Base-by-base conservation (phyloP, 768 basidiomycete species). In the Cystoderma amianthinum region DNA sequence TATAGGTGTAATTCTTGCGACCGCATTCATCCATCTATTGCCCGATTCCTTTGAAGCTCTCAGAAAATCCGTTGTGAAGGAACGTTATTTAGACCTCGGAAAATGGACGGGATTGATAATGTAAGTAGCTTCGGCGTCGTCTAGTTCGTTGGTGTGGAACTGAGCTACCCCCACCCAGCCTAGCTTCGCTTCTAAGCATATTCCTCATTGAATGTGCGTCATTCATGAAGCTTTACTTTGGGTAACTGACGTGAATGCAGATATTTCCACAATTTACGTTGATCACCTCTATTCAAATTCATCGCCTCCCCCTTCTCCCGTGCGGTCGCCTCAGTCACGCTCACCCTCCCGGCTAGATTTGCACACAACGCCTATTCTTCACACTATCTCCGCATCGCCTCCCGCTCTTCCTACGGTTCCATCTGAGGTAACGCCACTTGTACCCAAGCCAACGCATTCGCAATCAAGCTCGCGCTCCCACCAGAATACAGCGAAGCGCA, bases 181-280 rank as follows among this genome's bases (percentile, higher is more conserved):
- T 89, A 12, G 61, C 59, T 18, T 84, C 86, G 0, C 55, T 91
- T 10, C 59, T 90, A 33, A 48, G 67, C 9, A 91, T 91, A 25
- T 91, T 91, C 56, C 58, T 87, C 4, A 62, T 91, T 21, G 88
- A 91, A 76, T 90, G 88, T 83, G 55, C 25, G 83, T 65, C 7
- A 1, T 45, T 21, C 22, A 22, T 5, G 4, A 37, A 20, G 35
- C 38, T 22, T 19, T 36, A 38, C 7, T 4, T 37, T 22, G n/a
- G 23, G 7, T n/a, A 7, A 10, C 11, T 40, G 39, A 25, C 25
- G n/a, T 20, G 38, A 35, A 47, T 22, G 4, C 50, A 90, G 88
- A 86, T 51, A 58, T 77, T 34, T 88, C 86, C 15, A 86, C 82
- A 0, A 72, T 82, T 2, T 88, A 78, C 49, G 88, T 88, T 10